Evolutionary conservation across 306 rosid species (phyloP), one percentile per base, ranked within the genome.

Genomic region (Sphenostylis stenocarpa): DNA sequence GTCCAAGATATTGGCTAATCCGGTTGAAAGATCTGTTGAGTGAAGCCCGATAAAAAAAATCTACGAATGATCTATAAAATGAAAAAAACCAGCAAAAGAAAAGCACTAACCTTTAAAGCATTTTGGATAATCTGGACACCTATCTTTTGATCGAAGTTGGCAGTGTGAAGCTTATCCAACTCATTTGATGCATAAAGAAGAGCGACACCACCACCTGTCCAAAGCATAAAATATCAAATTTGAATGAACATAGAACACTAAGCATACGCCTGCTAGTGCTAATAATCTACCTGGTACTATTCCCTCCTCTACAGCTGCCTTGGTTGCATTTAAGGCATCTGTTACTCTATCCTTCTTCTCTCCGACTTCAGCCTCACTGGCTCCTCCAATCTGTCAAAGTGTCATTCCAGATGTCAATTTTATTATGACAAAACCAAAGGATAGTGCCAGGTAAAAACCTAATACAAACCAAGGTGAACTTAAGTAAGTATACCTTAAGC

Each of bases 291-390:
- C 98, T 15, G 98, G 91, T 58, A 94, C 91, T 38, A 90, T 91
- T 80, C 98, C 98, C 85, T 94, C 98, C 77, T 94, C 98, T 26
- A 94, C 98, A 4, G 98, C 98, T 19, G 98, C 98, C 85, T 91
- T 94, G 43, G 98, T 94, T 69, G 97, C 98, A 85, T 94, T 94
- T 43, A 94, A 84, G 80, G 98, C 98, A 82, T 94, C 98, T 1
- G 94, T 94, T 64, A 94, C 98, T 80, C 98, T 94, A 70, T 94
- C 98, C 87, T 94, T 94, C 83, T 91, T 94, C 87, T 94, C 98
- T 43, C 97, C 60, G 36, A 94, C 98, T 87, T 94, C 98, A 20
- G 91, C 85, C 84, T 94, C 98, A 83, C 98, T 94, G 34, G 98
- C 98, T 83, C 98, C 98, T 82, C 98, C 98, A 86, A 94, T 94